These are phyloP conservation scores for Elongisporangium anandrum DNA, from an alignment of 352 stramenopile genomes.

Conservation along the genomic window DNA sequence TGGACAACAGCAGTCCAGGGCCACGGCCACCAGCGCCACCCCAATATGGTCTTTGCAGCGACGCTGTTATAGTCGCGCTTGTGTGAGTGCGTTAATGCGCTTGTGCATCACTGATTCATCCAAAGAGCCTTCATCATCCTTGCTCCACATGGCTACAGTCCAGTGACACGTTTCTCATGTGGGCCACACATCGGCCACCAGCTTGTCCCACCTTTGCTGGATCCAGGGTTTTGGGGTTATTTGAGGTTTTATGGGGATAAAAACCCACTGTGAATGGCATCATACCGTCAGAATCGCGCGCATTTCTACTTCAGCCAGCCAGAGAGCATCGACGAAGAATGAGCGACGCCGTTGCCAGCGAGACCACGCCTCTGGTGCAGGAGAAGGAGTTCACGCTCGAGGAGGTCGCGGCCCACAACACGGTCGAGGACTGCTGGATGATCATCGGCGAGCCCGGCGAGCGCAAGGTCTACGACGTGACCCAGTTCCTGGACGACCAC, in stretches of 20 bases:
- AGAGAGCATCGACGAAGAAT: background rate
- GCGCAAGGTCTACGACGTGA: slow-evolving; percentile 97
- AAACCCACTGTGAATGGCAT: background rate
- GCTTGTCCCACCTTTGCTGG: too few species aligned
- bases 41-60: too few species aligned
- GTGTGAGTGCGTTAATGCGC: background rate
- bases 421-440: slow-evolving; percentile 82
- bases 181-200: background rate
- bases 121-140: background rate
- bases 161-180: background rate
- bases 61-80: background rate
- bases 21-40: background rate
- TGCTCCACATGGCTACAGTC: background rate
- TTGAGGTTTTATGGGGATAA: background rate
- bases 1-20: background rate
- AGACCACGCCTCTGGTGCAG: background rate
- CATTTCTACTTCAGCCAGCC: background rate
- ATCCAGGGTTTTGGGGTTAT: background rate
- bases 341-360: background rate
- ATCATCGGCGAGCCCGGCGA: slow-evolving; percentile 67
- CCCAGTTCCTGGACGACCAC: slow-evolving; percentile 97
- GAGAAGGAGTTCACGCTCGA: slow-evolving; percentile 89
- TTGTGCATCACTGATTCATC: background rate
- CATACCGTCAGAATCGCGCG: background rate
- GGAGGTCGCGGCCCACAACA: slow-evolving; percentile 89